phyloP scores from a whole-genome alignment of 2,329 filamentous ascomycete species.

The Cercospora zeae-maydis region DNA sequence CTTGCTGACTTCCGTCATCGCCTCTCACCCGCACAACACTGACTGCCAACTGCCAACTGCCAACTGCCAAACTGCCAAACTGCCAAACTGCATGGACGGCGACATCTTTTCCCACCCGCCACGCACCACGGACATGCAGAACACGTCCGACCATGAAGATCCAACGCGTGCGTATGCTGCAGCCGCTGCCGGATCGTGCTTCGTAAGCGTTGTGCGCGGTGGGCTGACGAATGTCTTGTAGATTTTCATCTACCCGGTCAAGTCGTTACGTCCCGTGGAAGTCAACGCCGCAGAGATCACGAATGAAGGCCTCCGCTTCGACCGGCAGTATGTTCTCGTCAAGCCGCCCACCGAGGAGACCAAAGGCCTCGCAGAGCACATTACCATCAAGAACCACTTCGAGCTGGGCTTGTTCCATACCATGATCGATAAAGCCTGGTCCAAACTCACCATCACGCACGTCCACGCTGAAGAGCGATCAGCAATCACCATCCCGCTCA shows the following conservation, averaged over 20 bases:
- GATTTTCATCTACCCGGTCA: constrained; percentile 38
- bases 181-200: background rate
- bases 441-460: constrained; percentile 37
- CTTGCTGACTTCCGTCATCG: constrained; percentile 3
- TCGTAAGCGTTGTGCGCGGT: background rate
- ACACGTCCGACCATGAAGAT: constrained; percentile 32
- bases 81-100: constrained; percentile 1
- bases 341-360: constrained; percentile 32
- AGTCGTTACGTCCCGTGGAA: constrained; percentile 34
- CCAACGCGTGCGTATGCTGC: constrained; percentile 26
- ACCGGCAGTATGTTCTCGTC: constrained; percentile 36
- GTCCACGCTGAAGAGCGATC: constrained; percentile 29
- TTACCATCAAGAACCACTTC: constrained; percentile 37
- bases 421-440: constrained; percentile 34
- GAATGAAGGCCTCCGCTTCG: constrained; percentile 36
- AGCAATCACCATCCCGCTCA: constrained; percentile 30
- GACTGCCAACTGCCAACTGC: too few species aligned
- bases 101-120: background rate
- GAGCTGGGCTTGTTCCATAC: constrained; percentile 35
- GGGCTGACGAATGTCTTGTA: constrained; percentile 14
- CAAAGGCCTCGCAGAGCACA: constrained; percentile 34
- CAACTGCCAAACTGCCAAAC: too few species aligned
- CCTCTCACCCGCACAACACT: background rate
- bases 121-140: background rate
- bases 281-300: constrained; percentile 35